phyloP scores from a whole-genome alignment of 805 yeast species.

The Zygotorulaspora sp. region DNA sequence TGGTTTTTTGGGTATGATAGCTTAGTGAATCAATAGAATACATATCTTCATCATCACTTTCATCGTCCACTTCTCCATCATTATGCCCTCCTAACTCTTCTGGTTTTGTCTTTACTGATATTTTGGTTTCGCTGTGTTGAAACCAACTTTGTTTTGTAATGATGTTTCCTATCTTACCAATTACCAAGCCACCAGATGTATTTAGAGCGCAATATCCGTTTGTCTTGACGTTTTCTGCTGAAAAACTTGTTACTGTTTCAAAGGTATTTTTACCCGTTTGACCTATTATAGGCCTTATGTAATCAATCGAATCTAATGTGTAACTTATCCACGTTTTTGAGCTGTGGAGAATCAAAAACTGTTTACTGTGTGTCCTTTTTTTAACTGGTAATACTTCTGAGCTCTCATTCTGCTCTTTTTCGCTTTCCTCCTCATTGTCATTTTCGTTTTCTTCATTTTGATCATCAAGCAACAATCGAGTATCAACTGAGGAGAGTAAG shows the following conservation, averaged over 20 bases:
- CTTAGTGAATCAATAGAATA: conserved; percentile 2
- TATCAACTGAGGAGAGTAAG: conserved; percentile 9
- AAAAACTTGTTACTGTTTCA: conserved; percentile 17
- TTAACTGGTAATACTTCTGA: conserved; percentile 10
- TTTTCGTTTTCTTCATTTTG: conserved; percentile 26
- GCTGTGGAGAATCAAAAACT: conserved; percentile 33
- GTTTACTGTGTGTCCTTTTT: conserved; percentile 1
- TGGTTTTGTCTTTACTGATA: background rate
- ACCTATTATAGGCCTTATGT: conserved; percentile 30
- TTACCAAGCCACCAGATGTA: conserved; percentile 25
- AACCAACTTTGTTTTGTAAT: conserved; percentile 24
- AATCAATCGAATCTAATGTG: conserved; percentile 18
- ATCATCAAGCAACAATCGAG: conserved; percentile 36
- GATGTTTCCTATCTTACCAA: conserved; percentile 28
- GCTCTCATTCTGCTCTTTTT: conserved; percentile 11
- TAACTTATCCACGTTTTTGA: conserved; percentile 36
- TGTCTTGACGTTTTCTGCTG: conserved; percentile 19
- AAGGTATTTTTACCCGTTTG: conserved; percentile 16
- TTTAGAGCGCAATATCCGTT: conserved; percentile 32
- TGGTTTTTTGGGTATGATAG: conserved; percentile 6
- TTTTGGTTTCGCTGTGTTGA: conserved; percentile 7
- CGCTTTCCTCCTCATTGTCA: conserved; percentile 18
- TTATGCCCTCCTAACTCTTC: conserved; percentile 10
- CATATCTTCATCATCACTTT: conserved; percentile 17
- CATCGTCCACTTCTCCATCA: conserved; percentile 14